Evolutionary conservation across 2,329 filamentous ascomycete species (phyloP).

Genomic region (Colletotrichum tanaceti): DNA sequence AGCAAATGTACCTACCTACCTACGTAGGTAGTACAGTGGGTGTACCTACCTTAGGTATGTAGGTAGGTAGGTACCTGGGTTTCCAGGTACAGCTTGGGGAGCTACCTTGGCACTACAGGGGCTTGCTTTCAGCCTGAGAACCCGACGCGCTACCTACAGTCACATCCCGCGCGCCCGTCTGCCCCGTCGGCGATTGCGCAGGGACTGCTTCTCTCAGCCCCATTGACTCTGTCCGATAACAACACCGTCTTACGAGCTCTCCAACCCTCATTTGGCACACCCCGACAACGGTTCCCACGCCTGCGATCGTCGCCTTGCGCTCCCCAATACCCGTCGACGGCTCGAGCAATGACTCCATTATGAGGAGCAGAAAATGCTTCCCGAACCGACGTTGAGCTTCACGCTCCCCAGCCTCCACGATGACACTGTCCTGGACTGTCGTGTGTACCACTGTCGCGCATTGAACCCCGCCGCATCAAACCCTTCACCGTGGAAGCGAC

Average conservation of each 20-base stretch:
- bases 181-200: conserved; percentile 7
- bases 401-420: conserved; percentile 89
- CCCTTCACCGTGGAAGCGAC: conserved; percentile 57
- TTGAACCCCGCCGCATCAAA: conserved; percentile 49
- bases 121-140: background rate
- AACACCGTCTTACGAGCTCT: background rate
- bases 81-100: too few relatives aligned
- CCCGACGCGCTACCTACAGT: conserved; percentile 15
- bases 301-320: background rate
- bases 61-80: too few relatives aligned
- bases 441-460: conserved; percentile 78
- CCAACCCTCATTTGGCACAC: background rate
- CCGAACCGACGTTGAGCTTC: conserved; percentile 72
- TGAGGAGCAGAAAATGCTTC: conserved; percentile 59
- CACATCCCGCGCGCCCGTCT: background rate
- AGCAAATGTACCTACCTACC: too few relatives aligned
- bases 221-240: background rate
- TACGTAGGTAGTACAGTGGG: too few relatives aligned
- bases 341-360: conserved; percentile 36
- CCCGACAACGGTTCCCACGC: background rate
- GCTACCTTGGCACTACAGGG: too few relatives aligned
- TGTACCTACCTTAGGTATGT: too few relatives aligned
- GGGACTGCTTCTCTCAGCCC: background rate
- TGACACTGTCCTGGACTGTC: conserved; percentile 78
- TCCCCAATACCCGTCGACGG: background rate